Evolutionary conservation across 768 basidiomycete species (phyloP).

Genomic region (Infundibulicybe gibba): DNA sequence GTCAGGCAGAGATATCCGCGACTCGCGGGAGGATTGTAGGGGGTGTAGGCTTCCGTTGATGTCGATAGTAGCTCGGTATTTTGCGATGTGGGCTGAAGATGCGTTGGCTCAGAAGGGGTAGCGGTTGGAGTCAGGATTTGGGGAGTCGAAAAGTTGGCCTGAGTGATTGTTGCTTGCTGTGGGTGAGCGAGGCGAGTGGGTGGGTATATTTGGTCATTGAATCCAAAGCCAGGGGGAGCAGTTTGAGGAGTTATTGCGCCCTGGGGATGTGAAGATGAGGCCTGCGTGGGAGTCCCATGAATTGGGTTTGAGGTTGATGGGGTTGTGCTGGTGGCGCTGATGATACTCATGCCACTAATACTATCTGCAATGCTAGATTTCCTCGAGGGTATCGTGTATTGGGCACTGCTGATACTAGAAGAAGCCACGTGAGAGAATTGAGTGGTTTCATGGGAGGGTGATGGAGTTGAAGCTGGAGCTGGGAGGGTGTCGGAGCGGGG

Average conservation of each 20-base stretch:
- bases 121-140: conserved; percentile 15
- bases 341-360: conserved; percentile 19
- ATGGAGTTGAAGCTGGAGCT: conserved; percentile 24
- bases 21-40: conserved; percentile 52
- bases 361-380: conserved; percentile 36
- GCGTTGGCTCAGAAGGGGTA: conserved; percentile 13
- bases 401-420: conserved; percentile 6
- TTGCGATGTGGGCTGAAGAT: conserved; percentile 13
- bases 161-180: neutral
- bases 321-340: conserved; percentile 15
- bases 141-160: neutral
- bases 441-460: conserved; percentile 26
- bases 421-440: conserved; percentile 14
- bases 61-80: conserved; percentile 25
- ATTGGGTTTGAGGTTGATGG: conserved; percentile 8
- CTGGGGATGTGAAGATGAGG: conserved; percentile 1
- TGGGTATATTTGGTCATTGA: conserved; percentile 1
- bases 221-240: too few relatives aligned
- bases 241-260: too few relatives aligned
- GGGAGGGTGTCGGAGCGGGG: conserved; percentile 30
- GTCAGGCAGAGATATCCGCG: conserved; percentile 68
- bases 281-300: conserved; percentile 1
- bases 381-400: conserved; percentile 20
- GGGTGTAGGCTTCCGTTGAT: conserved; percentile 27
- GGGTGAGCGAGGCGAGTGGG: neutral